Evolutionary conservation across 2,329 filamentous ascomycete species (phyloP), one percentile per base, ranked within the genome.

Genomic region (Lachnum nothofagi): DNA sequence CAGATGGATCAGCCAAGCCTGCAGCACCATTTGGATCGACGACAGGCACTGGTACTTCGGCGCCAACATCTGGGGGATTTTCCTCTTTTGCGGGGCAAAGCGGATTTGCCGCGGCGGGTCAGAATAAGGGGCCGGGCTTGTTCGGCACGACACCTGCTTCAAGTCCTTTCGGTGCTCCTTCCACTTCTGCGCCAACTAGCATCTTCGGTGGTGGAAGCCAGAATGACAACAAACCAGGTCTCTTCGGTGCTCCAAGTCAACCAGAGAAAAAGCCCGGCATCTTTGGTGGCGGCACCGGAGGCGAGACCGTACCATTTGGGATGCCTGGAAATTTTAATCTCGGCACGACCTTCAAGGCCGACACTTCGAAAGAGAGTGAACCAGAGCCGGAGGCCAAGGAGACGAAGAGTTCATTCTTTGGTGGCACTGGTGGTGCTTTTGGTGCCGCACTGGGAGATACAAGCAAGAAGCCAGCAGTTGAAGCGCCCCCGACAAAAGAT

Each of bases 351-450:
- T 67, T 71, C 17, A 73, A 71, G 46, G 59, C 65, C 6, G 65
- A 64, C 47, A 60, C 62, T 1, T 89, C 75, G 38, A 73, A 78
- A 1, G 81, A 80, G 49, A 76, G 85, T 20, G 79, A 84, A 49
- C n/a, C n/a, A n/a, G 67, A 74, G 29, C 72, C 76, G 7, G 78
- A 76, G 14, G 63, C 67, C 19, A 63, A 66, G 19, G 65, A 66
- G n/a, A 58, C 64, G 17, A 66, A 68, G n/a, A 70, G 71, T 10
- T 72, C 73, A 4, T 73, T 85, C 55, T 86, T 88, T 60, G 78
- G 79, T n/a, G 71, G 70, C 44, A 74, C 70, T 60, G 78, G 79
- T n/a, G 71, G 70, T 44, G 75, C 70, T 8, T 86, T 88, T 64
- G 72, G 76, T 5, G 75, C 77, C 49, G 77, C 78, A 12, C 69